Evolutionary conservation across 2,329 filamentous ascomycete genomes (phyloP).

Genomic region (Bipolaris sorokiniana): DNA sequence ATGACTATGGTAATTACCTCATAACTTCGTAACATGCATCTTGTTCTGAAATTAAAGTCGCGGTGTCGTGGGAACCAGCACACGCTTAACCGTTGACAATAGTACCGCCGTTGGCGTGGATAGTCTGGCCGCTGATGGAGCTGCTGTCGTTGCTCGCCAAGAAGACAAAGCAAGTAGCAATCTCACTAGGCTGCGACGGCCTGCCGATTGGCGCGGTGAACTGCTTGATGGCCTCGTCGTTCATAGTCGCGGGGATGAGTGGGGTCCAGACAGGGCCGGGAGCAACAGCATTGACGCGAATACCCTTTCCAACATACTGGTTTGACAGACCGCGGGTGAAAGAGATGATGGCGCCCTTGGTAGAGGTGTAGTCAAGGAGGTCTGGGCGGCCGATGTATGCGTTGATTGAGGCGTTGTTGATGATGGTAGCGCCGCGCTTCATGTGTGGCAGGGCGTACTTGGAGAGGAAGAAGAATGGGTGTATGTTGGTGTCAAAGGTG

Average conservation of each 20-base stretch:
- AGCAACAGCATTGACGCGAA: constrained; percentile 77
- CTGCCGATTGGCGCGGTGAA: constrained; percentile 78
- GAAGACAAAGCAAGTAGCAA: constrained; percentile 82
- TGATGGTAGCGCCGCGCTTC: constrained; percentile 75
- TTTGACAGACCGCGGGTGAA: constrained; percentile 81
- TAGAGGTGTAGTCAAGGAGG: constrained; percentile 81
- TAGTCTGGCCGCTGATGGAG: constrained; percentile 74
- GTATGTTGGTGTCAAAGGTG: constrained; percentile 84
- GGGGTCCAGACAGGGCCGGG: constrained; percentile 66
- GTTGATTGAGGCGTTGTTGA: constrained; percentile 86
- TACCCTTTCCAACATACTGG: constrained; percentile 73
- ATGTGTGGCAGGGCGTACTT: constrained; percentile 80
- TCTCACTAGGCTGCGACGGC: constrained; percentile 79
- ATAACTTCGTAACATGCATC: constrained; percentile 10
- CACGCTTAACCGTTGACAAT: constrained; percentile 41
- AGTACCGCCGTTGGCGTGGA: constrained; percentile 62
- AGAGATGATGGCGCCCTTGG: constrained; percentile 77
- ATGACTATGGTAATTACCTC: constrained; percentile 3
- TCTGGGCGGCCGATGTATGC: constrained; percentile 81
- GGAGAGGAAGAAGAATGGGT: constrained; percentile 79
- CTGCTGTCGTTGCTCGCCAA: constrained; percentile 76
- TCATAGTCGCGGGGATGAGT: constrained; percentile 52
- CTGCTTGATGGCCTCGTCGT: constrained; percentile 67
- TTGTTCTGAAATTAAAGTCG: not conserved
- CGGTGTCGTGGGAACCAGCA: no score